Evolutionary conservation across 768 basidiomycete species (phyloP).

Genomic region (Suillus lakei): DNA sequence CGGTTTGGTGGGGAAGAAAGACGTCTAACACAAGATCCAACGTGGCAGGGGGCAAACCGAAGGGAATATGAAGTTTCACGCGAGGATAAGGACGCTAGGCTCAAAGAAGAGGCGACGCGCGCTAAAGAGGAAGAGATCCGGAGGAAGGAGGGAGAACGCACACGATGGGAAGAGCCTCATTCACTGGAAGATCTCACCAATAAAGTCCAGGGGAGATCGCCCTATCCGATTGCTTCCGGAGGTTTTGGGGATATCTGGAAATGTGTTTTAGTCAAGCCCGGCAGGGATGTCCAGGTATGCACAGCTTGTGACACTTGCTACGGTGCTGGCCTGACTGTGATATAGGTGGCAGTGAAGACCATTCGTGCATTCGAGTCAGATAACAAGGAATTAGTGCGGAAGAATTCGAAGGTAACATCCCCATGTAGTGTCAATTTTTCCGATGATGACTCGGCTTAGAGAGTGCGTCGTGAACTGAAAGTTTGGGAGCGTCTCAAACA

Average conservation of each 20-base stretch:
- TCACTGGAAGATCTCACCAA: not conserved
- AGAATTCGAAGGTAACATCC: not conserved
- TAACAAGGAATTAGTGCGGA: not conserved
- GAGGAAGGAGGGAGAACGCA: slow-evolving; percentile 31
- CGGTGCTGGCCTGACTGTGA: not conserved
- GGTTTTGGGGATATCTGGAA: slow-evolving; percentile 13
- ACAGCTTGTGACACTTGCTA: not conserved
- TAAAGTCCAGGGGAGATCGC: not conserved
- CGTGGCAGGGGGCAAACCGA: slow-evolving; percentile 28
- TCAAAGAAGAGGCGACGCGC: slow-evolving; percentile 24
- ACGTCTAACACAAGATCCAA: slow-evolving; percentile 14
- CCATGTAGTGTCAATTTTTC: not conserved
- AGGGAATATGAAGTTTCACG: slow-evolving; percentile 27
- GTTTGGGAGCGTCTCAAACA: slow-evolving; percentile 27
- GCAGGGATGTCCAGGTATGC: not conserved
- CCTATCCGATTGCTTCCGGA: not conserved
- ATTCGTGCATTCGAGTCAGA: not conserved
- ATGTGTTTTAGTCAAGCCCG: not conserved
- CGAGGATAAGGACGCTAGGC: slow-evolving; percentile 27
- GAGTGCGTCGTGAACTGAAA: slow-evolving; percentile 24
- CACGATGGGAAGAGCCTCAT: slow-evolving; percentile 24
- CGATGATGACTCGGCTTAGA: slow-evolving; percentile 4
- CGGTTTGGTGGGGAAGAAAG: slow-evolving; percentile 25
- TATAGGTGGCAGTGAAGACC: slow-evolving; percentile 10
- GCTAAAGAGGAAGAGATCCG: slow-evolving; percentile 29